phyloP scores from a whole-genome alignment of 2,329 filamentous ascomycete species.

The Fusarium longipes region DNA sequence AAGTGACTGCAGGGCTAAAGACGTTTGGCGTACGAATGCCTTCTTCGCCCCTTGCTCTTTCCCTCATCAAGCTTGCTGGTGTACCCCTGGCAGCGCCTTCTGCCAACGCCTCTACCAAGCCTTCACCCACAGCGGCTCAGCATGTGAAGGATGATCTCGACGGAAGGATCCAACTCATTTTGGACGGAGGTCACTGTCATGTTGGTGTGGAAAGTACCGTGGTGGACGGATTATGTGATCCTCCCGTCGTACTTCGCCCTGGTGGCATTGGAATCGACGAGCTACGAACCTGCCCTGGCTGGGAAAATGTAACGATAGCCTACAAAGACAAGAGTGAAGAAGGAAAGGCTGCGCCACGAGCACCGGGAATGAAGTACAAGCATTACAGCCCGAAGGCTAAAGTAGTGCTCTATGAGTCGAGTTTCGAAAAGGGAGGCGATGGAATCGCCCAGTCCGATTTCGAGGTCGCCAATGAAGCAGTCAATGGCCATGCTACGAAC shows the following conservation, averaged over 20 bases:
- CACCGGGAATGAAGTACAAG: conserved; percentile 98
- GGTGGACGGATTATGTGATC: conserved; percentile 85
- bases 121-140: conserved; percentile 88
- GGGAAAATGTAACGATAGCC: conserved; percentile 80
- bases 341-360: conserved; percentile 75
- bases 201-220: conserved; percentile 98
- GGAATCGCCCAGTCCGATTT: conserved; percentile 55
- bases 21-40: conserved; percentile 96
- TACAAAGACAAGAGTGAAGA: conserved; percentile 82
- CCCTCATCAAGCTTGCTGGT: conserved; percentile 83
- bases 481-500: conserved; percentile 41
- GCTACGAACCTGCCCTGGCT: conserved; percentile 78
- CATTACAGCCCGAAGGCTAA: conserved; percentile 94
- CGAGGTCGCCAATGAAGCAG: conserved; percentile 36
- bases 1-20: conserved; percentile 85
- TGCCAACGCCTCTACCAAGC: conserved; percentile 93
- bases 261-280: conserved; percentile 89
- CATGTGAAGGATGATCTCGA: conserved; percentile 89
- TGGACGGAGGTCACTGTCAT: conserved; percentile 87
- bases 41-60: conserved; percentile 82
- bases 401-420: conserved; percentile 82
- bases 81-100: conserved; percentile 90
- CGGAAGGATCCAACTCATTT: conserved; percentile 84
- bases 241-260: conserved; percentile 85
- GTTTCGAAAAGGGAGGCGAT: conserved; percentile 49